Conservation (phyloP, 108 stramenopile genomes). For the Skeletonema marinoi region DNA sequence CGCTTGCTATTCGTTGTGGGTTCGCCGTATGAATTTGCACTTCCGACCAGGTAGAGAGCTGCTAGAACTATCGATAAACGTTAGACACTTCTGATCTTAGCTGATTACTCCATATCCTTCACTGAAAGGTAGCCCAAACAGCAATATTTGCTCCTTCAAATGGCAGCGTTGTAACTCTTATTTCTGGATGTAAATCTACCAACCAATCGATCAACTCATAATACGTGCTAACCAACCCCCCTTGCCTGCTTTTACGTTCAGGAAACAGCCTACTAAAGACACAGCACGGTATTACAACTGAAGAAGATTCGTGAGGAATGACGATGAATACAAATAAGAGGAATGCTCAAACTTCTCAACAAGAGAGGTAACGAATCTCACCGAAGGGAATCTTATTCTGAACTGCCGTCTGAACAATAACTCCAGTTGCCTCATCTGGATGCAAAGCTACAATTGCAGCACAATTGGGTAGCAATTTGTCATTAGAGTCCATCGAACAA, state of each 20-base stretch:
- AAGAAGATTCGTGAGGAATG: no score
- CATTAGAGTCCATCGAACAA: constrained; percentile 34
- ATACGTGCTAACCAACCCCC: constrained; percentile 61
- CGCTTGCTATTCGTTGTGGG: constrained; percentile 20
- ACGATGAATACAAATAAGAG: no score
- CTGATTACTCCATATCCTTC: neutral
- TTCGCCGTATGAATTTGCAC: neutral
- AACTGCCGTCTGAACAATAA: constrained; percentile 76
- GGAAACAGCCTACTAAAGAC: constrained; percentile 80
- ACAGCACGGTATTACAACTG: constrained; percentile 80
- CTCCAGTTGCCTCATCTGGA: constrained; percentile 89
- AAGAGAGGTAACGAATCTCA: no score
- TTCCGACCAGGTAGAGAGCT: no score
- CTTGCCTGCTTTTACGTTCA: constrained; percentile 36
- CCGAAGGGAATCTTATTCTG: constrained; percentile 68
- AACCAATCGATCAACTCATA: constrained; percentile 74
- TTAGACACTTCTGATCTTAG: no score
- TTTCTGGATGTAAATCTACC: constrained; percentile 55
- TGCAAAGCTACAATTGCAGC: constrained; percentile 82
- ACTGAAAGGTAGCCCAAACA: constrained; percentile 62
- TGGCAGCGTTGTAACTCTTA: constrained; percentile 56
- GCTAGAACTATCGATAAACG: no score
- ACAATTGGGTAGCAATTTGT: constrained; percentile 32
- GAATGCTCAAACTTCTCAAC: no score
- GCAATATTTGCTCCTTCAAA: constrained; percentile 75